Percentiles rank a stretch among this genome's conserved stretches.
These are phyloP conservation scores for Jatropha podagrica DNA, from an alignment of 441 rosid species.

Conservation along the genomic window DNA sequence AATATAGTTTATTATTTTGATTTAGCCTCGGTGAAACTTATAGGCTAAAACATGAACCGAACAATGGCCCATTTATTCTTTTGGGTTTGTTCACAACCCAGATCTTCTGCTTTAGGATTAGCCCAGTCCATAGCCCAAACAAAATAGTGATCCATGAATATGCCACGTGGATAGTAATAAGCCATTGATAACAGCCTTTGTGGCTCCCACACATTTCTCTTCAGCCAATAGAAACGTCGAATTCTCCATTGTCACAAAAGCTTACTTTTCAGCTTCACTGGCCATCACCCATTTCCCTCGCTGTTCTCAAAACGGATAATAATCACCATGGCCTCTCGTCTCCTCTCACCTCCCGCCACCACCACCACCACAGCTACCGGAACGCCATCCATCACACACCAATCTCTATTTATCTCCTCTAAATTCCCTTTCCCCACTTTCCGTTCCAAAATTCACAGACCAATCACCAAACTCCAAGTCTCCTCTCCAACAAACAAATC, in stretches of 20 bases:
- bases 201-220: neutral
- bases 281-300: constrained; percentile 9
- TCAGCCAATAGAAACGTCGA: constrained; percentile 1
- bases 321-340: constrained; percentile 45
- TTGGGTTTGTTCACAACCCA: neutral
- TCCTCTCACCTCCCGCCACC: constrained; percentile 36
- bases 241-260: neutral
- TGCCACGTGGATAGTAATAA: constrained; percentile 8
- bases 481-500: constrained; percentile 59
- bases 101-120: too few relatives aligned
- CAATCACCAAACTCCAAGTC: constrained; percentile 46
- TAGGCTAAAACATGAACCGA: neutral
- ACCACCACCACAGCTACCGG: constrained; percentile 20
- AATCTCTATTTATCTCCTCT: constrained; percentile 31
- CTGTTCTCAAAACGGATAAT: constrained; percentile 24
- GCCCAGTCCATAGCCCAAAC: neutral
- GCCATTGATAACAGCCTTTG: neutral
- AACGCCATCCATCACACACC: constrained; percentile 28
- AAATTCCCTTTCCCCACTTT: constrained; percentile 31
- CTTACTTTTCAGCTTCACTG: neutral
- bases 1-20: too few relatives aligned
- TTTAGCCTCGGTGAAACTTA: too few relatives aligned
- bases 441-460: constrained; percentile 25
- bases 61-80: neutral
- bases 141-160: neutral